These are phyloP conservation scores for Niveomyces coronatus DNA, from an alignment of 2,329 filamentous ascomycete genomes.

Conservation along the genomic window DNA sequence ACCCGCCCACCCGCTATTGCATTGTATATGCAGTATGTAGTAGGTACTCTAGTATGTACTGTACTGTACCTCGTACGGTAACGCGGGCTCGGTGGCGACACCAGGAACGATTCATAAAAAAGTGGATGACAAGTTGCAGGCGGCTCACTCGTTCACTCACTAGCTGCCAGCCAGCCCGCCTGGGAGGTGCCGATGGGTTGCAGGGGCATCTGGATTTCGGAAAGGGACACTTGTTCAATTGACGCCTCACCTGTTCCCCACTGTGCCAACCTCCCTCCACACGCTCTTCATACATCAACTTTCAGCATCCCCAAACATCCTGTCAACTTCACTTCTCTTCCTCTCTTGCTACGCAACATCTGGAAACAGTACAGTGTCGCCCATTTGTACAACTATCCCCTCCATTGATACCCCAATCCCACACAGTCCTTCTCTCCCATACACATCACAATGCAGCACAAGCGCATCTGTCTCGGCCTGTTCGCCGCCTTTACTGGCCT, in stretches of 20 bases:
- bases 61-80: too few species aligned
- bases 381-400: slow-evolving; percentile 11
- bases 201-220: too few species aligned
- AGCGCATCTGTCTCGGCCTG: slow-evolving; percentile 42
- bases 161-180: neutral
- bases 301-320: slow-evolving; percentile 13
- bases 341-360: slow-evolving; percentile 10
- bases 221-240: slow-evolving; percentile 38
- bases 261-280: slow-evolving; percentile 19
- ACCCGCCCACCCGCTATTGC: too few species aligned
- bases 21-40: too few species aligned
- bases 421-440: slow-evolving; percentile 5
- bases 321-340: slow-evolving; percentile 10
- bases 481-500: slow-evolving; percentile 44
- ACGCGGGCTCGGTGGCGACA: too few species aligned
- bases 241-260: slow-evolving; percentile 16
- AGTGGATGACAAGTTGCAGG: too few species aligned
- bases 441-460: slow-evolving; percentile 32
- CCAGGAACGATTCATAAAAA: too few species aligned
- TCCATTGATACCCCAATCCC: slow-evolving; percentile 1
- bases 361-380: slow-evolving; percentile 14
- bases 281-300: slow-evolving; percentile 16
- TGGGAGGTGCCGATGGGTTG: too few species aligned
- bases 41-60: too few species aligned
- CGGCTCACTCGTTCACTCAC: neutral